Conservation (phyloP, 805 yeast genomes). For the Pichia scutulata region DNA sequence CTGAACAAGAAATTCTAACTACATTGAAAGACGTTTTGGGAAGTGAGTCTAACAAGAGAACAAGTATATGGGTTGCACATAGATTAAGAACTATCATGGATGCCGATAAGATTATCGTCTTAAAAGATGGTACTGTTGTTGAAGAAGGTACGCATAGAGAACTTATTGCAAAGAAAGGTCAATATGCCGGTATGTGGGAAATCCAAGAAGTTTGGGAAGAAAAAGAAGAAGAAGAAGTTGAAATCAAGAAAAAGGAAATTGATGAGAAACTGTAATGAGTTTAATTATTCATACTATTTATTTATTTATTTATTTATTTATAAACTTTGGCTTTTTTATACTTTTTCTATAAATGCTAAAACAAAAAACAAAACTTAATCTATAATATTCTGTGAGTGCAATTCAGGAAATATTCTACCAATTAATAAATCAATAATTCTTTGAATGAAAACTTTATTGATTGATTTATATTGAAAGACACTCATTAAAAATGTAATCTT, state of each 20-base stretch:
- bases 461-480: constrained; percentile 1
- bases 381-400: neutral
- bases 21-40: constrained; percentile 68
- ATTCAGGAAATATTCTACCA: constrained; percentile 10
- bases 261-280: neutral
- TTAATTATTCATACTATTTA: neutral
- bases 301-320: constrained; percentile 1
- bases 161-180: constrained; percentile 48
- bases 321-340: neutral
- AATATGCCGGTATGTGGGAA: constrained; percentile 81
- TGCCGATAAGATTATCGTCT: constrained; percentile 85
- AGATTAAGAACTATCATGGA: constrained; percentile 90
- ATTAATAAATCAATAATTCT: constrained; percentile 7
- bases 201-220: constrained; percentile 57
- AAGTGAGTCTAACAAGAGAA: constrained; percentile 32
- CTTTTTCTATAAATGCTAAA: neutral
- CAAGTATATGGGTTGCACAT: constrained; percentile 91
- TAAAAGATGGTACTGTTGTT: constrained; percentile 66
- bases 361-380: neutral
- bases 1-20: constrained; percentile 75
- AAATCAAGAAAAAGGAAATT: neutral
- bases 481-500: neutral
- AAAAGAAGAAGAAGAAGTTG: constrained; percentile 2
- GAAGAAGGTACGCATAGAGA: constrained; percentile 83
- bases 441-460: constrained; percentile 9